Conservation (phyloP, 306 rosid species). For the Cicer arietinum region DNA sequence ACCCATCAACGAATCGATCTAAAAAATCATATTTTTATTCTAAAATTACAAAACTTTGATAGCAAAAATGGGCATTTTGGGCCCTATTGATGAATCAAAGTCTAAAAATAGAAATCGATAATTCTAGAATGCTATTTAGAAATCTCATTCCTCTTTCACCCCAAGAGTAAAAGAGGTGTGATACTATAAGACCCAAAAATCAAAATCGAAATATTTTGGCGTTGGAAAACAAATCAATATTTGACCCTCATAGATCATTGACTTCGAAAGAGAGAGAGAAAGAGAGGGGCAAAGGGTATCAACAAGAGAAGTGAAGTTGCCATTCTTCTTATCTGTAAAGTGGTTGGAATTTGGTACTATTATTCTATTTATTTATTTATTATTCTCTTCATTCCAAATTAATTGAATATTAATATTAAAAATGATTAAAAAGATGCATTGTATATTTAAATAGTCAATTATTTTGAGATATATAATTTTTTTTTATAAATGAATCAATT, state of each 20-base stretch:
- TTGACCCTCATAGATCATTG: slow-evolving; percentile 36
- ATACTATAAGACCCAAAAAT: slow-evolving; percentile 12
- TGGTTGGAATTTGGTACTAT: slow-evolving; percentile 50
- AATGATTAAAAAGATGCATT: too few relatives aligned
- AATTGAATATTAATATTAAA: too few relatives aligned
- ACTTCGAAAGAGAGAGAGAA: slow-evolving; percentile 34
- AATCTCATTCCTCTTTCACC: slow-evolving; percentile 9
- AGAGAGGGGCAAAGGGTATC: slow-evolving; percentile 1
- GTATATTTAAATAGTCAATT: too few relatives aligned
- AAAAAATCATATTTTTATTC: slow-evolving; percentile 33
- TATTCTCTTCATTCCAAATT: too few relatives aligned
- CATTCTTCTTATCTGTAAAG: slow-evolving; percentile 48
- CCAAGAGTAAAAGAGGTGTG: background rate
- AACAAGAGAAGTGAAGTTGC: slow-evolving; percentile 54
- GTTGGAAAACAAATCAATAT: slow-evolving; percentile 32
- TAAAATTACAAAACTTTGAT: slow-evolving; percentile 46
- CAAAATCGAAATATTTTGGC: slow-evolving; percentile 24
- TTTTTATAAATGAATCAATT: too few relatives aligned
- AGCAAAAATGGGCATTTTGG: slow-evolving; percentile 39
- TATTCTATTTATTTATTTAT: slow-evolving; percentile 37
- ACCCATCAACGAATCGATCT: slow-evolving; percentile 48
- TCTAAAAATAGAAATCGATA: slow-evolving; percentile 23
- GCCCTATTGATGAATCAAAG: slow-evolving; percentile 42
- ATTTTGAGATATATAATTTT: too few relatives aligned
- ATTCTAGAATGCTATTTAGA: slow-evolving; percentile 12